Conservation (phyloP, 768 basidiomycete genomes). For the Mycena alexandri region DNA sequence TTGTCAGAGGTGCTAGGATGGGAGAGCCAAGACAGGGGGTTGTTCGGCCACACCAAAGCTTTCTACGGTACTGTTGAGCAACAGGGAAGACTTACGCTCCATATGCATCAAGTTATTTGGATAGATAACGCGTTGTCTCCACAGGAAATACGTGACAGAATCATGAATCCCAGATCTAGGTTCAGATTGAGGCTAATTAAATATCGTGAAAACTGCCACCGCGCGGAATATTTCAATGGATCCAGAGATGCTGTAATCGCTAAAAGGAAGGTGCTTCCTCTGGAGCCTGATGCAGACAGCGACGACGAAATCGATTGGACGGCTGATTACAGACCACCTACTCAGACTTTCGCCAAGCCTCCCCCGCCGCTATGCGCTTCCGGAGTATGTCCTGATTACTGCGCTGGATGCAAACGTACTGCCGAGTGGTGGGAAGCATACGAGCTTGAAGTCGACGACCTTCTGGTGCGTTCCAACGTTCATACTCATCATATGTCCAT, state of each 20-base stretch:
- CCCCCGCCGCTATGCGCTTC: no score
- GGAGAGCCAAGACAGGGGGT: neutral
- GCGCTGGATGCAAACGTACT: no score
- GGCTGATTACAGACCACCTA: no score
- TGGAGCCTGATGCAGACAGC: neutral
- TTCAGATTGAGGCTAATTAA: constrained; percentile 5
- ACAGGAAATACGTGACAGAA: constrained; percentile 31
- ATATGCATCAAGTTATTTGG: constrained; percentile 45
- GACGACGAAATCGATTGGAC: neutral
- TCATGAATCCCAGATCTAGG: no score
- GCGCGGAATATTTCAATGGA: constrained; percentile 35
- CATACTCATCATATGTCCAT: constrained; percentile 34
- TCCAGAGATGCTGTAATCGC: constrained; percentile 13
- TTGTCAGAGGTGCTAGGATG: constrained; percentile 26
- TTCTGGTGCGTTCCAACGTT: constrained; percentile 38
- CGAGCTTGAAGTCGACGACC: constrained; percentile 36
- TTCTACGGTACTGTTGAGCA: no score
- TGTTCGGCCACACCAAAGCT: constrained; percentile 31
- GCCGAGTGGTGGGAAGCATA: constrained; percentile 38
- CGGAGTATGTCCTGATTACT: no score
- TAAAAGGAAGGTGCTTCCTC: no score
- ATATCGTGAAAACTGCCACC: constrained; percentile 11
- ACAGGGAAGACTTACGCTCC: constrained; percentile 40
- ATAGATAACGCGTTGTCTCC: constrained; percentile 31
- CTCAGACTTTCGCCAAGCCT: no score